A percentile compares a stretch with the other conserved stretches of the same genome.
These are phyloP conservation scores for Pisolithus orientalis DNA, from an alignment of 768 basidiomycete genomes.

Conservation along the genomic window DNA sequence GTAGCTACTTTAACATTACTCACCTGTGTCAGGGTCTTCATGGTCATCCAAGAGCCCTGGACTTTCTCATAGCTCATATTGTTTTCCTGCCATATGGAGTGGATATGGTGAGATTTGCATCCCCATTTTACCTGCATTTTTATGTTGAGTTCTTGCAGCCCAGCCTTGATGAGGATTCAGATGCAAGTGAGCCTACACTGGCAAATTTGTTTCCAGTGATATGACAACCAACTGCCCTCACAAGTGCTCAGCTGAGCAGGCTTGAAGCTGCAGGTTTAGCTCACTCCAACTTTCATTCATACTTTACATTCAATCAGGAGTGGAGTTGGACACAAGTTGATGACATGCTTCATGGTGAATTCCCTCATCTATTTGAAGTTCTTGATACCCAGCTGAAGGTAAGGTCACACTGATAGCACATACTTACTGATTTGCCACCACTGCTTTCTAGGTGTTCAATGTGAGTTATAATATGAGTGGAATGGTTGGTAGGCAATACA, in stretches of 20 bases:
- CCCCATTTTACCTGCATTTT: background rate
- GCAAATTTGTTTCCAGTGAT: background rate
- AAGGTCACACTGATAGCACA: too few relatives aligned
- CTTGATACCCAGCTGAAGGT: too few relatives aligned
- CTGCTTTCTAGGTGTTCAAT: too few relatives aligned
- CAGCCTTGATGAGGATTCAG: background rate
- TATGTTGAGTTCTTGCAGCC: background rate
- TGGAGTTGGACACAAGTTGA: background rate
- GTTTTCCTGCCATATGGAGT: background rate
- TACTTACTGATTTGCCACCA: too few relatives aligned
- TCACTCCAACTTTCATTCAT: background rate
- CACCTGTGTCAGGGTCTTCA: background rate
- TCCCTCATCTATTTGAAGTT: too few relatives aligned
- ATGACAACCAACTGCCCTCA: background rate
- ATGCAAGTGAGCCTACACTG: background rate
- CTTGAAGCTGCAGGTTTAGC: background rate
- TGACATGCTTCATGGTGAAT: too few relatives aligned
- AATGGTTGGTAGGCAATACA: too few relatives aligned
- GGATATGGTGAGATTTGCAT: background rate
- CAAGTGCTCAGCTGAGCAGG: background rate
- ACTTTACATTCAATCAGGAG: background rate
- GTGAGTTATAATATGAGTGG: too few relatives aligned
- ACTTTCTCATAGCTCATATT: background rate
- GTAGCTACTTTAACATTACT: background rate
- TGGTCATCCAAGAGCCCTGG: background rate